Conservation (phyloP, 2,329 filamentous ascomycete species). For the Alternaria tenuissima region DNA sequence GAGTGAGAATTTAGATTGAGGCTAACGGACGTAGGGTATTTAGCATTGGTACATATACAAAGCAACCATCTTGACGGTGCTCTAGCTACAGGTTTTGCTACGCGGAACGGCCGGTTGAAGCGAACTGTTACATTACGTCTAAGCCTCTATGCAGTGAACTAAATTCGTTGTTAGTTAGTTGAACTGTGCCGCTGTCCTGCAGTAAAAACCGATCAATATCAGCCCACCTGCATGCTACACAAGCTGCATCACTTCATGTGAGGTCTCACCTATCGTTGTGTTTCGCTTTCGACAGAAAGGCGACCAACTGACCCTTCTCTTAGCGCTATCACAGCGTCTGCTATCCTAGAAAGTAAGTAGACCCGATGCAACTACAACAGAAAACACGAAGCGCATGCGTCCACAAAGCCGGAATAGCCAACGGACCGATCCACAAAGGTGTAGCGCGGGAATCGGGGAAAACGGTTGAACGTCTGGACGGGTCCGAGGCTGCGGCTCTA, state of each 20-base stretch:
- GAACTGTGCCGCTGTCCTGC: slow-evolving; percentile 18
- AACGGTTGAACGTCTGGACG: slow-evolving; percentile 9
- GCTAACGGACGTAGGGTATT: background rate
- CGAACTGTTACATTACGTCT: background rate
- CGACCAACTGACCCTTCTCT: background rate
- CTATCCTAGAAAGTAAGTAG: slow-evolving; percentile 7
- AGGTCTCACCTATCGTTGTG: slow-evolving; percentile 1
- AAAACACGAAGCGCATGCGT: background rate
- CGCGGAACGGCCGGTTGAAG: slow-evolving; percentile 5
- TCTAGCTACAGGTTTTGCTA: slow-evolving; percentile 1
- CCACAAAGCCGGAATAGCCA: slow-evolving; percentile 1
- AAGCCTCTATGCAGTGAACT: background rate
- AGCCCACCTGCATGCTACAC: slow-evolving; percentile 10
- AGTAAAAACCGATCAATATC: slow-evolving; percentile 10
- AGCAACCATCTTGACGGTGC: background rate
- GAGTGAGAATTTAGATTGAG: slow-evolving; percentile 6
- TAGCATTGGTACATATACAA: slow-evolving; percentile 15
- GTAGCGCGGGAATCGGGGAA: slow-evolving; percentile 9
- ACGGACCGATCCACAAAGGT: slow-evolving; percentile 5
- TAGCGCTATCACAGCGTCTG: background rate
- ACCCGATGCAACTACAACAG: slow-evolving; percentile 8
- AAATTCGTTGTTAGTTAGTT: slow-evolving; percentile 8
- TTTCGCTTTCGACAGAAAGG: background rate
- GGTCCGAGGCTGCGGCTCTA: slow-evolving; percentile 1
- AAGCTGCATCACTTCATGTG: slow-evolving; percentile 1